Evolutionary conservation across 2,329 filamentous ascomycete species (phyloP), one percentile per base, ranked within the genome.

Genomic region (Alternaria incomplexa): DNA sequence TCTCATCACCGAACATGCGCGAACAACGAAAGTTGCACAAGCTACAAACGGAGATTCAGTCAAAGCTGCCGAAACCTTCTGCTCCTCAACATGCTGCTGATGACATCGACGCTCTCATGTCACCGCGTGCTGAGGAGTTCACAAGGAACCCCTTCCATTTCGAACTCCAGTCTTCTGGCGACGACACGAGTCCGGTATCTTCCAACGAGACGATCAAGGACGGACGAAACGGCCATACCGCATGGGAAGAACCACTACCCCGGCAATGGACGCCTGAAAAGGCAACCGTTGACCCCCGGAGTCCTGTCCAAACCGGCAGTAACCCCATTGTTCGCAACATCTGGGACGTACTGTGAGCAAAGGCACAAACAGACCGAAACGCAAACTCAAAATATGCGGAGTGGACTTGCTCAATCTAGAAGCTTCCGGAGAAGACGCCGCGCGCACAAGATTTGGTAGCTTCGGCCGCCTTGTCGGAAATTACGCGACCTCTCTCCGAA

Each of bases 311-410:
- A 12, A 88, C 87, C 72, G 91, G 91, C 43, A 90, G 91, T 76
- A 89, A 88, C 61, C 90, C 91, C 4, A 93, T 95, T 64, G 88
- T 89, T 55, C 85, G 91, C 60, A 93, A 90, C 62, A 95, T 95
- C 72, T 90, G 92, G 76, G 91, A 93, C 73, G 83, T 93, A 55
- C 83, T 94, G 79, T 93, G 85, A 85, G 65, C 23, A 13, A 52
- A 59, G 44, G 47, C 20, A 43, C 57, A 53, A 15, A 22, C 30
- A 26, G 22, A 17, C 23, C 28, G 25, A 62, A 45, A 51, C 15
- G 40, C n/a, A 44, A 61, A 32, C 13, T 22, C 32, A 17, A 40
- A 32, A 45, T 28, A 22, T 46, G 22, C 56, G 22, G 11, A 47
- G 11, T 51, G 40, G 51, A 32, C 15, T 26, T 11, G 15, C 32